These are phyloP conservation scores for Blastomyces gilchristii DNA, from an alignment of 2,329 filamentous ascomycete genomes.

Conservation along the genomic window DNA sequence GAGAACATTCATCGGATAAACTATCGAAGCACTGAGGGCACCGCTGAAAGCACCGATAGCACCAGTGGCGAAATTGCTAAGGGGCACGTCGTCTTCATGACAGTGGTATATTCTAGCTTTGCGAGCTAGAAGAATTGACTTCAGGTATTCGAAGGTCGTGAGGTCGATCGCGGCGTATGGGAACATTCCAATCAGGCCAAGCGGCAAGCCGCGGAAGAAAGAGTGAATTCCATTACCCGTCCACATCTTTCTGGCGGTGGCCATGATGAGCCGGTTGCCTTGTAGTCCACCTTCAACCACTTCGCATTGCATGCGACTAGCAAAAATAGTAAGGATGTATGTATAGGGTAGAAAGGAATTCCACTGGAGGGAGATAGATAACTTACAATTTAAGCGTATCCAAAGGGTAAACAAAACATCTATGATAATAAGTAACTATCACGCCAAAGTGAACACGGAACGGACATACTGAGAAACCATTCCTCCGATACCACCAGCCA, in stretches of 20 bases:
- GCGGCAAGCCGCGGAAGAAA: slow-evolving; percentile 85
- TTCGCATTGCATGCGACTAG: slow-evolving; percentile 79
- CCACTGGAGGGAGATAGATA: slow-evolving; percentile 1
- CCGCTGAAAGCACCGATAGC: slow-evolving; percentile 85
- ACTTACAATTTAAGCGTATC: slow-evolving; percentile 56
- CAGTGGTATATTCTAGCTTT: slow-evolving; percentile 60
- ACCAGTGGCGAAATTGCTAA: slow-evolving; percentile 74
- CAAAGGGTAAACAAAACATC: slow-evolving; percentile 86
- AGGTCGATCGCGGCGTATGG: slow-evolving; percentile 96
- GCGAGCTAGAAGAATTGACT: slow-evolving; percentile 58
- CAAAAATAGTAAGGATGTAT: slow-evolving; percentile 10
- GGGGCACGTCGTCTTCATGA: slow-evolving; percentile 71
- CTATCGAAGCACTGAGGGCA: slow-evolving; percentile 81
- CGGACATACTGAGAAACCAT: slow-evolving; percentile 75
- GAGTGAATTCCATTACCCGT: slow-evolving; percentile 60
- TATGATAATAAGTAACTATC: slow-evolving; percentile 22
- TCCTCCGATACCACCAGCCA: slow-evolving; percentile 80
- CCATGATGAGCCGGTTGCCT: slow-evolving; percentile 70
- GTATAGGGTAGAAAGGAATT: slow-evolving; percentile 8
- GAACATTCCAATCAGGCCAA: slow-evolving; percentile 93
- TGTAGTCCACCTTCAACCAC: slow-evolving; percentile 75
- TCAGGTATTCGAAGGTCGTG: slow-evolving; percentile 88
- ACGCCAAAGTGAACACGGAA: neutral
- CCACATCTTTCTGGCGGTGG: slow-evolving; percentile 82
- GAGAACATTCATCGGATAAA: slow-evolving; percentile 90